Base-by-base conservation (phyloP, 805 yeast species). In the Starmerella apis region DNA sequence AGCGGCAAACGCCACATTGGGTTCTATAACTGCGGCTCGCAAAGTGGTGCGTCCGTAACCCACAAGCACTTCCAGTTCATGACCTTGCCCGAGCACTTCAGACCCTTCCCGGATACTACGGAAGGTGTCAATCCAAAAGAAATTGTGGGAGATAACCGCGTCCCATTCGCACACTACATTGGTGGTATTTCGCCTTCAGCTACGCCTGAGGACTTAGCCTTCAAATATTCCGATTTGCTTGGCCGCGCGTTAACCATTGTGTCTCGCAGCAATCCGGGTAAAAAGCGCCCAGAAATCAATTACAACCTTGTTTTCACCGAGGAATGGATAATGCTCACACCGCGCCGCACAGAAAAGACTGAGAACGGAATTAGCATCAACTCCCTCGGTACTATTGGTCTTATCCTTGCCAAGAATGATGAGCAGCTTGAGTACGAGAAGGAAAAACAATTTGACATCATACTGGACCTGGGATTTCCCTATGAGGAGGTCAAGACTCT, bases 61-160 rank as follows among this genome's bases (percentile, higher is more conserved):
- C 98, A 90, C 68, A 86, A 85, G 63, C 98, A 90, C 67, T 66
- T 92, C 55, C 98, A 92, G 67, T 80, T 88, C 66, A 70, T 90
- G 74, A 72, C 78, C 39, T 69, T 84, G 39, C 94, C 95, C 1
- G 63, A 68, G 7, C 53, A 71, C 20, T 80, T 79, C 62, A 65
- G 65, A 1, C 75, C 83, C 6, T 79, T 75, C 62, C 82, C 85
- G 46, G 80, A 78, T 42, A 54, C 61, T 13, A 60, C 74, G n/a
- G 69, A 74, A 16, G 47, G 50, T 32, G 50, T 56, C 9, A 43
- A 83, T 48, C 77, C 75, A 55, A 46, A 43, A 14, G 49, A 49
- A 4, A 27, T 45, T 19, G 36, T 41, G 3, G 48, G 48, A 4
- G 76, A 78, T 60, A 65, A 71, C n/a, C 70, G 72, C 20, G 68